Conservation (phyloP, 2,329 filamentous ascomycete species). For the Aspergillus neotritici region DNA sequence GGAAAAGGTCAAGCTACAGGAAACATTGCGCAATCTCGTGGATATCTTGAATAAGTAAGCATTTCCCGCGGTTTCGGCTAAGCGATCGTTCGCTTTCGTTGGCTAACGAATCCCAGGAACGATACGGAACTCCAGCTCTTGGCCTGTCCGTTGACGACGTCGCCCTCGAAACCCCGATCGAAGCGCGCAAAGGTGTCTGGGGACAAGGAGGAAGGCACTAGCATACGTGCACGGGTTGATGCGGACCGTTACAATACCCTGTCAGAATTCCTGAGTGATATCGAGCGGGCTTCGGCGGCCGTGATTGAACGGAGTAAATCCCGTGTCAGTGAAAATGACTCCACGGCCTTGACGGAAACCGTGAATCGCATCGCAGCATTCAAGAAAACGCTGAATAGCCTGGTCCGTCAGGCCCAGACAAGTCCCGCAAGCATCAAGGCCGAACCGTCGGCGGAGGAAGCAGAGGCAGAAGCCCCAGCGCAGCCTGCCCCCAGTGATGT, state of each 20-base stretch:
- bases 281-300: conserved; percentile 35
- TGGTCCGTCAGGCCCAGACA: conserved; percentile 59
- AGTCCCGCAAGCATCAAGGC: conserved; percentile 31
- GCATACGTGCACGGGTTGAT: conserved; percentile 35
- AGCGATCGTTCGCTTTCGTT: neutral
- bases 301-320: conserved; percentile 34
- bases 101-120: conserved; percentile 31
- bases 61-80: neutral
- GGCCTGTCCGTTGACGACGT: conserved; percentile 33
- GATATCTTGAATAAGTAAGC: conserved; percentile 29
- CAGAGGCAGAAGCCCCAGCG: conserved; percentile 31
- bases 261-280: conserved; percentile 39
- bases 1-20: conserved; percentile 28
- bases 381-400: conserved; percentile 56
- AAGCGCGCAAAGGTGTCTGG: conserved; percentile 40
- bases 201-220: conserved; percentile 29
- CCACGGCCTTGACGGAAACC: conserved; percentile 29
- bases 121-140: conserved; percentile 42
- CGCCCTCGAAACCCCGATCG: conserved; percentile 35
- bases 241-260: conserved; percentile 36
- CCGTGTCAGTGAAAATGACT: conserved; percentile 25
- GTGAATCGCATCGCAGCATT: conserved; percentile 50
- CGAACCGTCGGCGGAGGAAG: conserved; percentile 31
- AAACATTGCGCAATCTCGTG: conserved; percentile 33
- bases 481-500: conserved; percentile 34